Base-by-base conservation (phyloP, 257 asterid species). In the Capsicum baccatum region DNA sequence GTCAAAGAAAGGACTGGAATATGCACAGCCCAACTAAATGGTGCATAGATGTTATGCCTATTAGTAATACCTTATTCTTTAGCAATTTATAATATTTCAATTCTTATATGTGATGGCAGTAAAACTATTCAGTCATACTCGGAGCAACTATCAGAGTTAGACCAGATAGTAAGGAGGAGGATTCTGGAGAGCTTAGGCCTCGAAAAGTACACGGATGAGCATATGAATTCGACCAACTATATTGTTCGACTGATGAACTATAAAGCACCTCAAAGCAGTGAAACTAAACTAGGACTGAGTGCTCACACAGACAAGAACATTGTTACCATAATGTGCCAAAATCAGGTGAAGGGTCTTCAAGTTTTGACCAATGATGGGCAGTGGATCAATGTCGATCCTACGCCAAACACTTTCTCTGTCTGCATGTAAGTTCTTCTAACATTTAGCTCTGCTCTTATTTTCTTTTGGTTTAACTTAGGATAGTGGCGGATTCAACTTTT, bases 251-350 rank as follows among this genome's bases (percentile, higher is more conserved):
- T 93, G 52, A 88, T 90, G 85, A 92, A 91, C 76, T 91, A 93
- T 9, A 92, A 89, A 13, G 89, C 52, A 26, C 94, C 95, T 0
- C 82, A 84, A 81, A 85, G 81, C 63, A 64, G 9, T 0, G 89
- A 89, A 16, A 59, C 85, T 3, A 66, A 90, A 83, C 35, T 85
- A 11, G 94, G 94, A 52, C 50, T 92, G 19, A 39, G 85, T 26
- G 50, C 91, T n/a, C 95, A 91, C 83, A 92, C 91, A 0, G 94
- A 91, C 74, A 90, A 82, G 82, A 91, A 91, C 71, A 54, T 86
- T 2, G 82, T 90, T 7, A 88, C 95, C 47, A 90, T 92, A 69
- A 47, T 91, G n/a, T 81, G 60, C 55, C 87, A 85, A 42, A 86
- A 86, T 79, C 87, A 92, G 35, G 88, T 90, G 0, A 73, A 15